Conservation (phyloP, 2,329 filamentous ascomycete species). For the Diaporthe citriasiana region DNA sequence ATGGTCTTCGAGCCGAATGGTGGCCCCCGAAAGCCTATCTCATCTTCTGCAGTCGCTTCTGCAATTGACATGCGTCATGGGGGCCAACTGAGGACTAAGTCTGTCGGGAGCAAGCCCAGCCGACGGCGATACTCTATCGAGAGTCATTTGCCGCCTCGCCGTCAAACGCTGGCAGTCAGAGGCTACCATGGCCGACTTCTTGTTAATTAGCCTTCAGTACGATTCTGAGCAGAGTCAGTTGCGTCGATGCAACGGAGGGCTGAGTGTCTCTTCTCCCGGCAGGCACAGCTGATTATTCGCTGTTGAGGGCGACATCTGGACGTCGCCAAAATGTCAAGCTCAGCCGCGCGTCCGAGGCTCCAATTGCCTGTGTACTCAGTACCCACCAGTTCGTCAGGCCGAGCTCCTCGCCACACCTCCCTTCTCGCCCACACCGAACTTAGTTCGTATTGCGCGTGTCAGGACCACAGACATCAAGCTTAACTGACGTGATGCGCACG, state of each 20-base stretch:
- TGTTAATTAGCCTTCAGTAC: slow-evolving; percentile 24
- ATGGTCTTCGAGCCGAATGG: slow-evolving; percentile 33
- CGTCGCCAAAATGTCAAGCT: slow-evolving; percentile 24
- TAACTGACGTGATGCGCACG: slow-evolving; percentile 35
- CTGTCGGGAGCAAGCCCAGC: slow-evolving; percentile 28
- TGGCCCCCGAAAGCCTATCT: slow-evolving; percentile 30
- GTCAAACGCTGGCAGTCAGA: slow-evolving; percentile 36
- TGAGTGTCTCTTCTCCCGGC: not conserved
- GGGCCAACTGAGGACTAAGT: slow-evolving; percentile 21
- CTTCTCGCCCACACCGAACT: slow-evolving; percentile 14
- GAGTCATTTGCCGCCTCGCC: slow-evolving; percentile 38
- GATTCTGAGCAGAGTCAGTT: slow-evolving; percentile 23
- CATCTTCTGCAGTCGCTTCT: slow-evolving; percentile 16
- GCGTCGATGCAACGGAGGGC: slow-evolving; percentile 9
- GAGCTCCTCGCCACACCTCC: slow-evolving; percentile 5
- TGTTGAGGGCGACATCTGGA: not conserved
- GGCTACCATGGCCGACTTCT: slow-evolving; percentile 23
- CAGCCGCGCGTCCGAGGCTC: slow-evolving; percentile 33
- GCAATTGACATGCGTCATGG: slow-evolving; percentile 23
- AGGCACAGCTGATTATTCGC: not conserved
- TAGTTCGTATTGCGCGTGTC: slow-evolving; percentile 34
- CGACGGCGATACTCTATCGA: slow-evolving; percentile 29
- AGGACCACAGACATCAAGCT: slow-evolving; percentile 35
- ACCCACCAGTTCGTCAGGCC: slow-evolving; percentile 34
- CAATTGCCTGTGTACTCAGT: slow-evolving; percentile 7